phyloP scores from a whole-genome alignment of 176 grass and related monocot species.

The Dendrocalamus sinicus region DNA sequence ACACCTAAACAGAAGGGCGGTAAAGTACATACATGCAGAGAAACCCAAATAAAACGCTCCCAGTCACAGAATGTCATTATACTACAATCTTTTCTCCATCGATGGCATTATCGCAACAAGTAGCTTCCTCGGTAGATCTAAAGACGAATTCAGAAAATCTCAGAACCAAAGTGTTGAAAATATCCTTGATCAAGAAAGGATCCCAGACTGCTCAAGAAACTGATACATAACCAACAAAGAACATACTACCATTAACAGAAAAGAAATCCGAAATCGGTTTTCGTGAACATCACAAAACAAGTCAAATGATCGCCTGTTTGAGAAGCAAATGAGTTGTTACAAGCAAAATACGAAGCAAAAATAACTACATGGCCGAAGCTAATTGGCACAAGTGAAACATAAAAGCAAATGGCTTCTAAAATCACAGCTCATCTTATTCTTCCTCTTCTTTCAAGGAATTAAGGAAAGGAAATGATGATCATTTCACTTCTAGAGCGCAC shows the following conservation, averaged over 20 bases:
- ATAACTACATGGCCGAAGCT: not conserved
- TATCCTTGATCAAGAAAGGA: not conserved
- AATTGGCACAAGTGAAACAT: not conserved
- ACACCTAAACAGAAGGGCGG: not conserved
- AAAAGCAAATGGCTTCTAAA: constrained; percentile 17
- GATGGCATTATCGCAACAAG: not conserved
- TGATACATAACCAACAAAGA: not conserved
- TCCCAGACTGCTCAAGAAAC: too few species aligned
- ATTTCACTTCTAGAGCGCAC: not conserved
- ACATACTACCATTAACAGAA: not conserved
- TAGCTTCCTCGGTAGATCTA: not conserved
- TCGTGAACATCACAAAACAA: not conserved
- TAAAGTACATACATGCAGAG: not conserved
- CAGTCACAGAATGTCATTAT: not conserved
- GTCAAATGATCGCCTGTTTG: not conserved
- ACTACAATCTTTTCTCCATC: not conserved
- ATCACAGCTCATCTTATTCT: not conserved
- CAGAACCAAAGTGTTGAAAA: not conserved
- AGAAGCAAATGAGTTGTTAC: not conserved
- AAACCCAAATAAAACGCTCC: not conserved
- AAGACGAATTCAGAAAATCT: not conserved
- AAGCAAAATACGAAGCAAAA: not conserved
- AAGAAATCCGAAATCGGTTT: not conserved
- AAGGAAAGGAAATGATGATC: not conserved
- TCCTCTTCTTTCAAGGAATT: not conserved